Base-by-base conservation (phyloP, 345 rosid species). In the Aegle marmelos region DNA sequence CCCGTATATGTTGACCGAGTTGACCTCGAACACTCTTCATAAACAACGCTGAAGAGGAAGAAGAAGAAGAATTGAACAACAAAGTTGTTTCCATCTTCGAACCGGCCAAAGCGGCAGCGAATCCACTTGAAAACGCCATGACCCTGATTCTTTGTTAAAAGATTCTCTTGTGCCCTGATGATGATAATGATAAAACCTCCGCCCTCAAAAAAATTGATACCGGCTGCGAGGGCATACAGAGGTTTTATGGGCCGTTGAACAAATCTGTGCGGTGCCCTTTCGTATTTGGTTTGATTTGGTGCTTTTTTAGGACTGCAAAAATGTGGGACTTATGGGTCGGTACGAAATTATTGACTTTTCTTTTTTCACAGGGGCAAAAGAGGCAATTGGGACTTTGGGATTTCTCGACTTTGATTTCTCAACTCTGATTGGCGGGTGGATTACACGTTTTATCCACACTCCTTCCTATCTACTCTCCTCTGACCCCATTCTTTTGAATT, bases 401-500 rank as follows among this genome's bases (percentile, higher is more conserved):
- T 75, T 50, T 64, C 63, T 33, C 25, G 9, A 76, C 68, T 31
- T 59, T 21, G 50, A 31, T 83, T 81, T 68, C 73, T 78, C 79
- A 22, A 73, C 41, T 90, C 81, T 90, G 87, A 92, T 92, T 92
- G 94, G 94, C 83, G 78, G 85, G 70, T 82, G 87, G 78, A 68
- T 60, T 8, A 8, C 89, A 85, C 91, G 88, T 84, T 88, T 87
- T 88, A 87, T 91, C 95, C 93, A 88, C 91, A 87, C 92, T 85
- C 81, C 33, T 54, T 69, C 58, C 78, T 28, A 62, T 62, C 67
- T 34, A 22, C 25, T 45, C 54, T 56, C 34, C 13, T 69, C 21
- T 74, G 65, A 74, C 17, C 73, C 78, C 80, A 19, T 37, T 1
- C 25, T 4, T 17, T 48, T 53, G 22, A 53, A 11, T 45, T 11